Evolutionary conservation across 2,329 filamentous ascomycete genomes (phyloP).

Genomic region (Ophiobolus disseminans): DNA sequence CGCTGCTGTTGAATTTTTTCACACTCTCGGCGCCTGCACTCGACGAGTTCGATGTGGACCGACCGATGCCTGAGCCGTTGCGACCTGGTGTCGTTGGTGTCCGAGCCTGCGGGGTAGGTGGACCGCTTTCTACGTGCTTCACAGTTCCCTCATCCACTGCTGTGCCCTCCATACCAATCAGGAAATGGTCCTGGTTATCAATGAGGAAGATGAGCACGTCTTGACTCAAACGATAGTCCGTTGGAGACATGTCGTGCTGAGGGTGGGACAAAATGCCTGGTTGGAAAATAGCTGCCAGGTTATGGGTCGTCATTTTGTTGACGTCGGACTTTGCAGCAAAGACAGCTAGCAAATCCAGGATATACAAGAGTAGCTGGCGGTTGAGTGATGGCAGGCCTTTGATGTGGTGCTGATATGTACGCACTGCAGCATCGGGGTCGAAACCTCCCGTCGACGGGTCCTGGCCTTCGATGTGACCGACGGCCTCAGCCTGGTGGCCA

Average conservation of each 20-base stretch:
- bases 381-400: conserved; percentile 92
- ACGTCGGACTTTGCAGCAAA: conserved; percentile 96
- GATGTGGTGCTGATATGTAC: conserved; percentile 85
- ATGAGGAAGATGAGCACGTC: conserved; percentile 97
- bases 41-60: conserved; percentile 71
- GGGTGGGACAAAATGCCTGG: conserved; percentile 95
- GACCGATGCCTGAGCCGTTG: conserved; percentile 66
- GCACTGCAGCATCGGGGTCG: conserved; percentile 77
- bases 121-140: conserved; percentile 73
- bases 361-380: conserved; percentile 91
- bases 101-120: conserved; percentile 60
- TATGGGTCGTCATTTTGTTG: conserved; percentile 95
- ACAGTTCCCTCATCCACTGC: conserved; percentile 85
- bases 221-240: conserved; percentile 93
- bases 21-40: conserved; percentile 90
- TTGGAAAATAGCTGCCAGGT: conserved; percentile 96
- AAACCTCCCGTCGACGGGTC: conserved; percentile 77
- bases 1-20: conserved; percentile 76
- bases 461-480: conserved; percentile 68
- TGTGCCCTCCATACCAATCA: conserved; percentile 98
- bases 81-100: conserved; percentile 56
- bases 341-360: conserved; percentile 92
- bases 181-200: conserved; percentile 96
- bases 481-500: conserved; percentile 71
- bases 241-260: conserved; percentile 90